Evolutionary conservation across 2,329 filamentous ascomycete species (phyloP).

Genomic region (Scedosporium apiospermum): DNA sequence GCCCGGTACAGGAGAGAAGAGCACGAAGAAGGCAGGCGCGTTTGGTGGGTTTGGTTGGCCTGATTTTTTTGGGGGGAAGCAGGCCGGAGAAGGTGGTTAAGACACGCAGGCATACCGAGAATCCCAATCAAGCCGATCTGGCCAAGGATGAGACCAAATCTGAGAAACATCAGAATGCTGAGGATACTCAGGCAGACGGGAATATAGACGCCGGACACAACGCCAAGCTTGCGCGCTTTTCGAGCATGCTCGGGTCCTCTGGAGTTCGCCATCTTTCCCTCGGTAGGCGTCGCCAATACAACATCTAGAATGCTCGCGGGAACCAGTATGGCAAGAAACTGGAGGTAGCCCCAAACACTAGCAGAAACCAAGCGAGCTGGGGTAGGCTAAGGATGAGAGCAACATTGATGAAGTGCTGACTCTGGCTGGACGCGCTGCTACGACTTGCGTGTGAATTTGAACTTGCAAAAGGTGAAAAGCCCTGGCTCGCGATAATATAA

Average conservation of each 20-base stretch:
- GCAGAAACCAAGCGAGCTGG: too few species aligned
- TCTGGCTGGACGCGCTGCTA: too few species aligned
- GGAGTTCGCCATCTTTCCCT: conserved; percentile 1
- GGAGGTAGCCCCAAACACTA: not conserved
- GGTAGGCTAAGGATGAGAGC: not conserved
- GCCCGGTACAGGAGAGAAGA: too few species aligned
- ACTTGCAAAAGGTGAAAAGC: too few species aligned
- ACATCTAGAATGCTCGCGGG: not conserved
- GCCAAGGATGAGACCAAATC: conserved; percentile 77
- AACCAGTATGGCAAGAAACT: not conserved
- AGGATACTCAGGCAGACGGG: conserved; percentile 83
- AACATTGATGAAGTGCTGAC: too few species aligned
- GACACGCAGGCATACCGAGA: conserved; percentile 46
- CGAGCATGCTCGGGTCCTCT: not conserved
- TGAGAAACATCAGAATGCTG: conserved; percentile 85
- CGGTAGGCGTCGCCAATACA: not conserved
- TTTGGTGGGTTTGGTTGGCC: not conserved
- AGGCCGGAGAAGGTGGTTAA: not conserved
- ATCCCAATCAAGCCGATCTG: conserved; percentile 73
- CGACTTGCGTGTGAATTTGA: too few species aligned
- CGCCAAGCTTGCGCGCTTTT: conserved; percentile 41
- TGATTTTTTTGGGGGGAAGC: not conserved
- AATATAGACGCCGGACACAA: conserved; percentile 73
- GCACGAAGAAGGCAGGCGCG: too few species aligned
- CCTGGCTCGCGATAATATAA: too few species aligned